Conservation (phyloP, 441 rosid species). For the Gossypium davidsonii region DNA sequence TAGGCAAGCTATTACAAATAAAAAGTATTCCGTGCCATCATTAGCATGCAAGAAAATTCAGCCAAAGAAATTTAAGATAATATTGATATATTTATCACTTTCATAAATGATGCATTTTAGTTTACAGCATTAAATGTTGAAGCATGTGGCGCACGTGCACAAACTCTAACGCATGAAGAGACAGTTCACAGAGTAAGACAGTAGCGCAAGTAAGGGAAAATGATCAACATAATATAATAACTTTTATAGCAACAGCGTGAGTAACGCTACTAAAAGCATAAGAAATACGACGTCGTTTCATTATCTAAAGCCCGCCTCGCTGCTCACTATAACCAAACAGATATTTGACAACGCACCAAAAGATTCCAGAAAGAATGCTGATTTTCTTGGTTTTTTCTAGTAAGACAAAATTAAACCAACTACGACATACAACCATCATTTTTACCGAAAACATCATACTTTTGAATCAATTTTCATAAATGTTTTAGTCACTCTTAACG, state of each 20-base stretch:
- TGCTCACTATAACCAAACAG: not conserved
- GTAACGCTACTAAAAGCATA: not conserved
- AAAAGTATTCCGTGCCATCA: not conserved
- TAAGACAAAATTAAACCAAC: not conserved
- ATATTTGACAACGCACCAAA: slow-evolving; percentile 1
- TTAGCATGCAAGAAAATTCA: not conserved
- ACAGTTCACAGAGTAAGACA: not conserved
- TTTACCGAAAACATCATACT: not conserved
- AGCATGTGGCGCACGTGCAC: not conserved
- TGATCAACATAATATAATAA: not conserved
- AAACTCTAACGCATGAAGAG: not conserved
- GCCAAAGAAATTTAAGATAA: not conserved
- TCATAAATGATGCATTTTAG: not conserved
- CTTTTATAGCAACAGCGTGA: not conserved
- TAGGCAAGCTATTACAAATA: not conserved
- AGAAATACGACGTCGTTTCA: not conserved
- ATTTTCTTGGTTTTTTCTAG: not conserved
- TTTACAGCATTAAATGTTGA: not conserved
- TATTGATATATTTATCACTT: not conserved
- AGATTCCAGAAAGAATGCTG: not conserved
- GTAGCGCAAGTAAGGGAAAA: not conserved
- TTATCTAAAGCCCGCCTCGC: not conserved
- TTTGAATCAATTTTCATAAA: not conserved
- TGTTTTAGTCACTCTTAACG: not conserved
- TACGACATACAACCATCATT: not conserved